These are phyloP conservation scores for Leishmania arabica DNA, from an alignment of 208 protist genomes.

Conservation along the genomic window DNA sequence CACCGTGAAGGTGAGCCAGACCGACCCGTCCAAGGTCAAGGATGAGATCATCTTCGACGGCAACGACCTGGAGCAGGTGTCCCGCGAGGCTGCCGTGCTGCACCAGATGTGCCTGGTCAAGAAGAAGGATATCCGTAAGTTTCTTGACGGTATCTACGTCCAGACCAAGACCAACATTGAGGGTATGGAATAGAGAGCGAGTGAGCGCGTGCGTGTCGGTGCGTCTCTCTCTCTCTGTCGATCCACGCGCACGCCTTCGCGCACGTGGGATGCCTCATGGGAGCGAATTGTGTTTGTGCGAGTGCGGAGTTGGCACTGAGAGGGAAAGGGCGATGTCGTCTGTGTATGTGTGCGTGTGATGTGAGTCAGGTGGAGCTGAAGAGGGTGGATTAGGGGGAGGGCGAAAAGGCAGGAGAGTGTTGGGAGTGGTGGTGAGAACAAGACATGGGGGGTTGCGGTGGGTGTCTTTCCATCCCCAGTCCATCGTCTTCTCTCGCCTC, in stretches of 20 bases:
- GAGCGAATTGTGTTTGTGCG: neutral
- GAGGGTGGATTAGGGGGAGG: neutral
- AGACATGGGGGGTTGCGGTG: neutral
- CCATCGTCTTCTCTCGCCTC: neutral
- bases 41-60: conserved; percentile 98
- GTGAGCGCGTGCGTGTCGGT: neutral
- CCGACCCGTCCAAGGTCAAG: conserved; percentile 93
- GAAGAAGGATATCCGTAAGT: conserved; percentile 99
- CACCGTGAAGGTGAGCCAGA: conserved; percentile 89
- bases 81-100: conserved; percentile 94
- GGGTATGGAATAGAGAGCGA: conserved; percentile 47
- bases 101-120: conserved; percentile 96
- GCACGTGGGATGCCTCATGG: neutral
- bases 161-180: conserved; percentile 94
- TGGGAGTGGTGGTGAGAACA: neutral
- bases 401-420: neutral
- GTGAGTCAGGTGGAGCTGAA: neutral
- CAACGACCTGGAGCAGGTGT: conserved; percentile 95
- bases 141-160: conserved; percentile 99
- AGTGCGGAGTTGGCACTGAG: neutral
- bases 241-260: neutral
- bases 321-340: neutral
- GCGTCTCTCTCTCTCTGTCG: neutral
- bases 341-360: neutral
- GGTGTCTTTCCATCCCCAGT: neutral